Conservation (phyloP, 2,329 filamentous ascomycete species). For the Fusarium fujikuroi region DNA sequence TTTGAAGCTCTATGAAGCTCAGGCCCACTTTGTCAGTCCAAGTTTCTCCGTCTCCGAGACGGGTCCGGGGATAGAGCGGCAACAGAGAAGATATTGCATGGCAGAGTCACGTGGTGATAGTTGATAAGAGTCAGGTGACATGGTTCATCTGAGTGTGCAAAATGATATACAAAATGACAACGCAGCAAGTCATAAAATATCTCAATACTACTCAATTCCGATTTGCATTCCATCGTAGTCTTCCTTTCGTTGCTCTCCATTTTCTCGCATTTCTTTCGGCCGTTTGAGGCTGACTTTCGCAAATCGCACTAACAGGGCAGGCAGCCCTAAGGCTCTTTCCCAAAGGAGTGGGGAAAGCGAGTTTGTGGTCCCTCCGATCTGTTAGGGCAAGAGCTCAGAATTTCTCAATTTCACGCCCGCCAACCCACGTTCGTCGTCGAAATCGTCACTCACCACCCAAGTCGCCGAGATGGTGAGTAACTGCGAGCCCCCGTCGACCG, state of each 20-base stretch:
- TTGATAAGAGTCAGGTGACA: conserved; percentile 39
- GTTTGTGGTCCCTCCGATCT: conserved; percentile 51
- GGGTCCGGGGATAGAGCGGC: conserved; percentile 27
- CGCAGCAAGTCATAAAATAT: not conserved
- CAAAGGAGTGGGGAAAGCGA: conserved; percentile 56
- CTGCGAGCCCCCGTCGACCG: conserved; percentile 38
- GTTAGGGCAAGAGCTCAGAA: conserved; percentile 60
- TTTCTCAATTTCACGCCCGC: conserved; percentile 58
- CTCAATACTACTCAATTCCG: not conserved
- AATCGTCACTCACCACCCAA: conserved; percentile 63
- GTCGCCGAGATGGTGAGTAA: conserved; percentile 68
- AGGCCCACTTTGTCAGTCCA: conserved; percentile 36
- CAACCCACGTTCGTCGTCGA: conserved; percentile 61
- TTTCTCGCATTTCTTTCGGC: conserved; percentile 23
- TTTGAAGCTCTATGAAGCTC: conserved; percentile 51
- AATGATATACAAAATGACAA: not conserved
- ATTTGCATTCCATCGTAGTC: fast-evolving
- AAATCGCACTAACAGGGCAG: conserved; percentile 49
- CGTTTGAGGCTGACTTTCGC: conserved; percentile 7
- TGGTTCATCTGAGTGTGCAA: not conserved
- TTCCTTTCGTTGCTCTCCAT: not conserved
- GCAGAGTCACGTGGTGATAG: conserved; percentile 36
- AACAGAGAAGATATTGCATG: not conserved
- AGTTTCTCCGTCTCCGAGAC: conserved; percentile 43
- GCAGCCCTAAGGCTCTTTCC: conserved; percentile 52